Evolutionary conservation across 2,329 filamentous ascomycete genomes (phyloP).

Genomic region (Nemania sp.): DNA sequence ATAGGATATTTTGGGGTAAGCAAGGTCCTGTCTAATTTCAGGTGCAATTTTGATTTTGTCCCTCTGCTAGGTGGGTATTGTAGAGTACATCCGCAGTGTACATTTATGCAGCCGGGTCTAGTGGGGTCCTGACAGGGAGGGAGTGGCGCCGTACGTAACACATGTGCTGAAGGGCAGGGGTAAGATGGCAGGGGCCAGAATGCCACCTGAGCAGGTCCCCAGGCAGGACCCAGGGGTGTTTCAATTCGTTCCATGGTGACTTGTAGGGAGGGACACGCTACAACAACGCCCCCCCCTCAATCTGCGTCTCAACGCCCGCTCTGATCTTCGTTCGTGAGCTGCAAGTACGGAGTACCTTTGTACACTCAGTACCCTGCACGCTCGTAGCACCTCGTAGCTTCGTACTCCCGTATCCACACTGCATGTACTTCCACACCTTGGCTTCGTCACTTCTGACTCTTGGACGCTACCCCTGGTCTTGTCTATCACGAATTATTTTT

Average conservation of each 20-base stretch:
- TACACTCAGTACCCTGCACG: conserved; percentile 12
- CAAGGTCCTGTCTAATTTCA: conserved; percentile 47
- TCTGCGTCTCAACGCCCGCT: conserved; percentile 23
- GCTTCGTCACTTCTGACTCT: conserved; percentile 37
- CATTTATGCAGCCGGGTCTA: conserved; percentile 16
- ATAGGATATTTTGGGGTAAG: conserved; percentile 45
- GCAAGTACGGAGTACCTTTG: conserved; percentile 27
- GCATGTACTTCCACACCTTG: conserved; percentile 33
- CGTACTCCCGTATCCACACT: conserved; percentile 19
- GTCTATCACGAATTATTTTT: conserved; percentile 49
- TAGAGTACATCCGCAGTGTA: conserved; percentile 45
- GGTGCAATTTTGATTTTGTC: conserved; percentile 42
- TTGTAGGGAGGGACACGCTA: conserved; percentile 30
- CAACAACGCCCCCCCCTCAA: conserved; percentile 17
- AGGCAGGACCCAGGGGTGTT: conserved; percentile 53
- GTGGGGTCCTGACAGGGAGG: conserved; percentile 18
- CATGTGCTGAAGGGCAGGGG: conserved; percentile 39
- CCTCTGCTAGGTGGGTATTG: conserved; percentile 41
- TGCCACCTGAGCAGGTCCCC: conserved; percentile 20
- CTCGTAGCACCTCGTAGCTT: conserved; percentile 7
- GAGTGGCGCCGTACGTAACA: conserved; percentile 21
- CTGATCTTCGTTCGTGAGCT: conserved; percentile 16
- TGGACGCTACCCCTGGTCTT: conserved; percentile 41
- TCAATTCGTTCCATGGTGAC: conserved; percentile 49
- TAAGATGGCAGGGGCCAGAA: conserved; percentile 23